These are phyloP conservation scores for Bruguiera hainesii DNA, from an alignment of 441 rosid species.

Conservation along the genomic window DNA sequence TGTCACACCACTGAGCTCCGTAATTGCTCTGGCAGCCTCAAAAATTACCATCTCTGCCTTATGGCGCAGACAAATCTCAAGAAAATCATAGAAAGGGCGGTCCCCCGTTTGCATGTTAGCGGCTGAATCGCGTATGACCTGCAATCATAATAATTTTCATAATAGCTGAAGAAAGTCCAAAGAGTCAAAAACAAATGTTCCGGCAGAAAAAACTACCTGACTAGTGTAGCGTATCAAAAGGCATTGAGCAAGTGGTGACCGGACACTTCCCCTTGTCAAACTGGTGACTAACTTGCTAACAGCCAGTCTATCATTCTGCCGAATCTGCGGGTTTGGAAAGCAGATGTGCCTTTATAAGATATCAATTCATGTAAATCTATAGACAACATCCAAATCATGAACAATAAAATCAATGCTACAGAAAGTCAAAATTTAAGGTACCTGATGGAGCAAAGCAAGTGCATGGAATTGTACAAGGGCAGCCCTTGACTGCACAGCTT, in stretches of 20 bases:
- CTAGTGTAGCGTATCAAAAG: constrained; percentile 90
- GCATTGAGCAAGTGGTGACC: constrained; percentile 97
- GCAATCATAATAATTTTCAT: constrained; percentile 12
- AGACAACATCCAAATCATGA: background rate
- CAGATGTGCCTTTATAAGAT: background rate
- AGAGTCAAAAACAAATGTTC: constrained; percentile 6
- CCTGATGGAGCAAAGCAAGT: constrained; percentile 93
- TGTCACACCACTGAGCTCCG: constrained; percentile 88
- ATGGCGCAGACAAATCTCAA: constrained; percentile 93
- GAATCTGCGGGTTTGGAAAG: constrained; percentile 51
- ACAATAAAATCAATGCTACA: no score
- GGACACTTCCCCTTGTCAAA: constrained; percentile 94
- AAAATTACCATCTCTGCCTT: constrained; percentile 98
- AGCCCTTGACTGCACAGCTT: constrained; percentile 95
- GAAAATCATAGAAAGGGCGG: constrained; percentile 95
- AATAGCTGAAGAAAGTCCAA: background rate
- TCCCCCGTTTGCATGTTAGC: constrained; percentile 73
- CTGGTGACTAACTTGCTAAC: constrained; percentile 92
- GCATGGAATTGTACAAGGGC: constrained; percentile 99
- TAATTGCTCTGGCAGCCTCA: constrained; percentile 99
- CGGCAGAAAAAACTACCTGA: constrained; percentile 43
- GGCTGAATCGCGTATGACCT: constrained; percentile 91
- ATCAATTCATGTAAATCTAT: background rate
- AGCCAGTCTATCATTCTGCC: constrained; percentile 96
- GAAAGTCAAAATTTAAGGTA: constrained; percentile 9